Conservation (phyloP, 2,329 filamentous ascomycete genomes). For the Cordyceps javanica region DNA sequence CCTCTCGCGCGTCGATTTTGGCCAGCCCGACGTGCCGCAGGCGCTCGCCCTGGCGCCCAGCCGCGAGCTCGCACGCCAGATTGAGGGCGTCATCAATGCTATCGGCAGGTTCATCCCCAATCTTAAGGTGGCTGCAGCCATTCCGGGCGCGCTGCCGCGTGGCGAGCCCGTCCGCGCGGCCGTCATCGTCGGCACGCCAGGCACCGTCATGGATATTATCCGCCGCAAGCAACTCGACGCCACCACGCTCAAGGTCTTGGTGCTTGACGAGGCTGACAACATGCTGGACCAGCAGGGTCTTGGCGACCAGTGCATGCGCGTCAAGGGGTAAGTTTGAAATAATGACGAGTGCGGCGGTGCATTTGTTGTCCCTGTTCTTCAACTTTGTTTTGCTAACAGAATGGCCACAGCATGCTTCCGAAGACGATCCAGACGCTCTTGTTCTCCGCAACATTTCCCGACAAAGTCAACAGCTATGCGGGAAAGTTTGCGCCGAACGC, state of each 20-base stretch:
- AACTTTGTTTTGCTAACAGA: neutral
- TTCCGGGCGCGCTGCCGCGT: conserved; percentile 69
- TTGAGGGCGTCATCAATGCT: conserved; percentile 72
- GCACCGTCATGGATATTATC: conserved; percentile 85
- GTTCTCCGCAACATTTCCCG: conserved; percentile 91
- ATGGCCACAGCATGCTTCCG: conserved; percentile 59
- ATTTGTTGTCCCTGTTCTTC: no score
- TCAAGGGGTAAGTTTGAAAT: conserved; percentile 69
- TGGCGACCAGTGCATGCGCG: conserved; percentile 88
- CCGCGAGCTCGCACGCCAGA: conserved; percentile 91
- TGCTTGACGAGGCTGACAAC: conserved; percentile 96
- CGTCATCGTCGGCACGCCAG: conserved; percentile 87
- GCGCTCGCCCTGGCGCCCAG: conserved; percentile 86
- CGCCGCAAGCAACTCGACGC: conserved; percentile 68
- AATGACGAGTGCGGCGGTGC: no score
- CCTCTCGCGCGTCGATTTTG: conserved; percentile 76
- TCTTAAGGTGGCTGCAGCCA: conserved; percentile 71
- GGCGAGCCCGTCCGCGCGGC: conserved; percentile 65
- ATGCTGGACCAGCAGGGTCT: conserved; percentile 96
- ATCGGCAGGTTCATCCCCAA: conserved; percentile 81
- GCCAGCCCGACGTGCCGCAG: conserved; percentile 64
- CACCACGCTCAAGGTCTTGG: conserved; percentile 69
- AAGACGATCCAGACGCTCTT: conserved; percentile 77
- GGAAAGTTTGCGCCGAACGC: conserved; percentile 77
- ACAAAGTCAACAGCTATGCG: conserved; percentile 79